Evolutionary conservation across 1,284 basidiomycete species (phyloP), one percentile per base, ranked within the genome.

Genomic region (Cryptococcus amylolentus): DNA sequence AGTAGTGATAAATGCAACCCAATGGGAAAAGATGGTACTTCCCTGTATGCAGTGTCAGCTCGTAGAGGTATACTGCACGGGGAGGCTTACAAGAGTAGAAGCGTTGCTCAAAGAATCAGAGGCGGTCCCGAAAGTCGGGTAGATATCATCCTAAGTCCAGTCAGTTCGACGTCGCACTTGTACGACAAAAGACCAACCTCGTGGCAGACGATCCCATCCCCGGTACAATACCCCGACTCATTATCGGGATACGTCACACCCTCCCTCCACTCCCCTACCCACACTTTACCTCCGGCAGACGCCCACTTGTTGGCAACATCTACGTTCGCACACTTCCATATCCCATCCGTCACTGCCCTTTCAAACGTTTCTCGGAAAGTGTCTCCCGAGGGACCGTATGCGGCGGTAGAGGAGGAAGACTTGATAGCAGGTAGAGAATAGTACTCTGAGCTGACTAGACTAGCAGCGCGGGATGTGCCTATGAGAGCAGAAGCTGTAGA

Each of bases 201-300:
- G 52, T 77, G 75, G 58, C 75, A 77, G 16, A 73, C 71, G 20
- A 54, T 57, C 5, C 69, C 66, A 4, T 43, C 23, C 26, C 50
- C 46, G 20, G 16, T 50, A 45, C 65, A 63, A 41, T 63, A 65
- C n/a, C 58, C 60, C 1, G 42, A 44, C 12, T 43, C 10, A 58
- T 89, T 90, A 49, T 79, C 80, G 2, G 85, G 83, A 72, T 90
- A 89, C 10, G 83, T 83, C 28, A 84, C 82, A 12, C 89, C 89
- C 48, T 86, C 72, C 42, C 77, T 78, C 76, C 84, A 90, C 65
- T 86, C 73, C 18, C 85, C 88, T 12, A 89, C 84, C 69, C 81
- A 90, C 10, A 84, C 86, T 18, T 72, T 80, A 6, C 86, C 88
- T 13, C 88, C 88, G 47, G 81, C 70, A 26, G 73, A 66, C 1